phyloP scores from a whole-genome alignment of 495 filamentous ascomycete genomes.

The Penicillium dipodomyicola region DNA sequence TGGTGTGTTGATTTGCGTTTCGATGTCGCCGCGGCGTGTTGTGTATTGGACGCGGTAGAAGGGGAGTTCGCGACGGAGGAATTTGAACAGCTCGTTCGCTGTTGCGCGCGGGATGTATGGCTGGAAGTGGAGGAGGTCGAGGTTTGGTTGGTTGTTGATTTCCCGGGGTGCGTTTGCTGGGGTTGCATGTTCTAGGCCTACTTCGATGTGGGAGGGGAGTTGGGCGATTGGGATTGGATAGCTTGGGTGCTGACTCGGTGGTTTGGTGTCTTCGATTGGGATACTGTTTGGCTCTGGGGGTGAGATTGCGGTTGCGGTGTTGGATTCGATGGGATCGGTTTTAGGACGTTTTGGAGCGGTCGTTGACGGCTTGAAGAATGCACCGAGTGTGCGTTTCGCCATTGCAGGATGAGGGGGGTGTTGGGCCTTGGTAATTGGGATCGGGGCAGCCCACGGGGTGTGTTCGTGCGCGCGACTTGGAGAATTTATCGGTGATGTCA shows the following conservation, averaged over 20 bases:
- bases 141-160: slow-evolving; percentile 61
- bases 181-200: slow-evolving; percentile 31
- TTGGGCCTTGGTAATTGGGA: not conserved
- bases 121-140: slow-evolving; percentile 66
- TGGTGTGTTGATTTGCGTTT: slow-evolving; percentile 64
- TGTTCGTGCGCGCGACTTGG: not conserved
- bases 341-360: slow-evolving; percentile 19
- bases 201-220: slow-evolving; percentile 46
- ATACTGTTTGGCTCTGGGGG: slow-evolving; percentile 5
- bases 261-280: not conserved
- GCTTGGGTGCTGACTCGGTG: slow-evolving; percentile 43
- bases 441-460: too few species aligned
- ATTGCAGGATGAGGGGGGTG: slow-evolving; percentile 3
- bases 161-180: slow-evolving; percentile 16
- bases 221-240: slow-evolving; percentile 64
- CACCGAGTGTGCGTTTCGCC: slow-evolving; percentile 29
- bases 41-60: slow-evolving; percentile 73
- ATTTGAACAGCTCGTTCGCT: slow-evolving; percentile 59
- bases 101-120: slow-evolving; percentile 57
- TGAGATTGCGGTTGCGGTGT: not conserved
- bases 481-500: slow-evolving; percentile 12
- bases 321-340: slow-evolving; percentile 5
- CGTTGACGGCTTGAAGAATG: slow-evolving; percentile 26
- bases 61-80: slow-evolving; percentile 59
- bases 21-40: slow-evolving; percentile 56